Evolutionary conservation across 768 basidiomycete genomes (phyloP).

Genomic region (Tubosaeta sp.): DNA sequence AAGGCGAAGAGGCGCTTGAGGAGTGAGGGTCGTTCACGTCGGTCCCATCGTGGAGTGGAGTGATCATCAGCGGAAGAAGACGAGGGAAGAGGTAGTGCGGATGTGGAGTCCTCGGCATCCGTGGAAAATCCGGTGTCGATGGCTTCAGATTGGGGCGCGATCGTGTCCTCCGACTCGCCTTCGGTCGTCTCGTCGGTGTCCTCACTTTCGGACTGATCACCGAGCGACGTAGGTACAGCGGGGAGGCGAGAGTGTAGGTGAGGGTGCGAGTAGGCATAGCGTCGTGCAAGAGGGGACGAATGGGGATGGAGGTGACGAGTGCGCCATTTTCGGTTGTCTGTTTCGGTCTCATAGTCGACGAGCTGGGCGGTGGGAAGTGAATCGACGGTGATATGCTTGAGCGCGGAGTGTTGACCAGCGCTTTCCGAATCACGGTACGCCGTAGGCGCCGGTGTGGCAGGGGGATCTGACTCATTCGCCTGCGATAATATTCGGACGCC

Average conservation of each 20-base stretch:
- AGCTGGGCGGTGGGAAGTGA: constrained; percentile 1
- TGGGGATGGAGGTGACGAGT: neutral
- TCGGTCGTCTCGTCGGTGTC: constrained; percentile 14
- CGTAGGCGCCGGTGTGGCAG: neutral
- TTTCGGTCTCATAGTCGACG: constrained; percentile 8
- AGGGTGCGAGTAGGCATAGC: neutral
- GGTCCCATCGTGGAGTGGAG: constrained; percentile 6
- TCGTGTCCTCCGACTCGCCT: constrained; percentile 21
- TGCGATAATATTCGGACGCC: constrained; percentile 79
- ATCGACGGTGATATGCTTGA: neutral
- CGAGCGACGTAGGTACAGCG: constrained; percentile 17
- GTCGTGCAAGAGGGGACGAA: neutral
- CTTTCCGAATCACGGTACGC: constrained; percentile 11
- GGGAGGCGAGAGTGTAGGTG: constrained; percentile 16
- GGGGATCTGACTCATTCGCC: constrained; percentile 23
- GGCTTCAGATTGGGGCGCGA: constrained; percentile 4
- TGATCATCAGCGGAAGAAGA: neutral
- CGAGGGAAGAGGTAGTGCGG: neutral
- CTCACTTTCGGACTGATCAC: constrained; percentile 26
- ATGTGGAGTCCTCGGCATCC: constrained; percentile 9
- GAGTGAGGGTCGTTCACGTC: neutral
- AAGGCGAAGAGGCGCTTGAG: neutral
- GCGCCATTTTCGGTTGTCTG: neutral
- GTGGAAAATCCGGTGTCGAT: constrained; percentile 11
- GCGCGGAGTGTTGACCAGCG: neutral